Percentiles rank a stretch among this genome's conserved stretches.
Conservation (phyloP, 208 protist genomes). For the Trypanosoma vivax region DNA sequence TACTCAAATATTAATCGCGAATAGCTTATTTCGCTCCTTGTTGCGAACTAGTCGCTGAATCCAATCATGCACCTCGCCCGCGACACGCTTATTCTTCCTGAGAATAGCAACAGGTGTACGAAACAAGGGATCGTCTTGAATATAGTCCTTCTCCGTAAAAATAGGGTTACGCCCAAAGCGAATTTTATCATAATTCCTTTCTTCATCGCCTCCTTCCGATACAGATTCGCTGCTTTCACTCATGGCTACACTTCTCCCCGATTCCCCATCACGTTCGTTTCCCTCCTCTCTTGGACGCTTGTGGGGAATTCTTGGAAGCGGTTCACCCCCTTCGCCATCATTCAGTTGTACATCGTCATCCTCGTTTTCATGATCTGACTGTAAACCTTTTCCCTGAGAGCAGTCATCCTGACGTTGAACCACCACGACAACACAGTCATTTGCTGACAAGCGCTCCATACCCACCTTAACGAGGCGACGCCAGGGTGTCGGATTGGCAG, state of each 20-base stretch:
- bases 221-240: background rate
- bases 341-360: background rate
- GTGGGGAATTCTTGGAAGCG: background rate
- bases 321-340: background rate
- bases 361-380: background rate
- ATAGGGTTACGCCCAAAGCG: slow-evolving; percentile 8
- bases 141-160: slow-evolving; percentile 8
- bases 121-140: slow-evolving; percentile 17
- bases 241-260: background rate
- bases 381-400: background rate
- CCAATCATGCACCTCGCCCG: slow-evolving; percentile 11
- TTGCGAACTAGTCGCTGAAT: slow-evolving; percentile 8
- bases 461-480: slow-evolving; percentile 4
- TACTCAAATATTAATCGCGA: slow-evolving; percentile 1
- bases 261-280: background rate
- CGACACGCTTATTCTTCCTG: background rate
- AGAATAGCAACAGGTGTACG: slow-evolving; percentile 9
- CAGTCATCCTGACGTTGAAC: slow-evolving; percentile 4
- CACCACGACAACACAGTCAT: slow-evolving; percentile 19
- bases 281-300: background rate
- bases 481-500: slow-evolving; percentile 24
- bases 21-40: slow-evolving; percentile 7
- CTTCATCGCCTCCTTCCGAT: background rate
- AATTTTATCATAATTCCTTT: background rate
- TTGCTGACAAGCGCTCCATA: slow-evolving; percentile 5